Percentiles rank a stretch among this genome's conserved stretches.
phyloP scores from a whole-genome alignment of 1,139 yeast genomes.

The Suzukiozyma palmioleophila region DNA sequence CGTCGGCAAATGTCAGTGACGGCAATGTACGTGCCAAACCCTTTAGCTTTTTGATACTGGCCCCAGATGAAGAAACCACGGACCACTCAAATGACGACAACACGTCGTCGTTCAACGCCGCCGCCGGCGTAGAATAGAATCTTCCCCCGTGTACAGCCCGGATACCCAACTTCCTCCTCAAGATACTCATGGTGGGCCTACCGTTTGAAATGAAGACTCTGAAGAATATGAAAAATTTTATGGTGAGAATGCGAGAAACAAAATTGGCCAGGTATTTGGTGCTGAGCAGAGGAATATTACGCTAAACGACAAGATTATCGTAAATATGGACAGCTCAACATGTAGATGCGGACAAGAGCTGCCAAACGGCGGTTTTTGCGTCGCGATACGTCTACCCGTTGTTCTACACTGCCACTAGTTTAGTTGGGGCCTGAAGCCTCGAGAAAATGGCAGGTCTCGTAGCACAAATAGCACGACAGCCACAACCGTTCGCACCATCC shows the following conservation, averaged over 20 bases:
- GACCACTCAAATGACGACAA: neutral
- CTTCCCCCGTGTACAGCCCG: neutral
- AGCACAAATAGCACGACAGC: too few species aligned
- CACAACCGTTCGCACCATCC: too few species aligned
- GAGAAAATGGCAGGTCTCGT: too few species aligned
- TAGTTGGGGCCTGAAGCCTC: too few species aligned
- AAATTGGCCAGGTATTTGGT: too few species aligned
- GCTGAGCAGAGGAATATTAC: too few species aligned
- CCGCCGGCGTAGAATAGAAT: slow-evolving; percentile 1
- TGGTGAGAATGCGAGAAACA: neutral
- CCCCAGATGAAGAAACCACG: neutral
- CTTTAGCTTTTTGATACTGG: neutral
- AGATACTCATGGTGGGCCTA: neutral
- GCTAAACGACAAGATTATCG: too few species aligned
- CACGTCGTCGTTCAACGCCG: slow-evolving; percentile 1
- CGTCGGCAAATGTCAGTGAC: neutral
- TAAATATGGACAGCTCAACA: too few species aligned
- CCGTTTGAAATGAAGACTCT: neutral
- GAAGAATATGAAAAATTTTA: neutral
- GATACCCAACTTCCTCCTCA: slow-evolving; percentile 3
- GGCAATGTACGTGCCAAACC: neutral
- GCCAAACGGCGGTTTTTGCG: too few species aligned
- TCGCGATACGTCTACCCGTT: too few species aligned
- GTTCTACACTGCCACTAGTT: too few species aligned
- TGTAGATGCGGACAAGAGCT: too few species aligned